Evolutionary conservation across 2,329 filamentous ascomycete genomes (phyloP).

Genomic region (Penicillium brasilianum): DNA sequence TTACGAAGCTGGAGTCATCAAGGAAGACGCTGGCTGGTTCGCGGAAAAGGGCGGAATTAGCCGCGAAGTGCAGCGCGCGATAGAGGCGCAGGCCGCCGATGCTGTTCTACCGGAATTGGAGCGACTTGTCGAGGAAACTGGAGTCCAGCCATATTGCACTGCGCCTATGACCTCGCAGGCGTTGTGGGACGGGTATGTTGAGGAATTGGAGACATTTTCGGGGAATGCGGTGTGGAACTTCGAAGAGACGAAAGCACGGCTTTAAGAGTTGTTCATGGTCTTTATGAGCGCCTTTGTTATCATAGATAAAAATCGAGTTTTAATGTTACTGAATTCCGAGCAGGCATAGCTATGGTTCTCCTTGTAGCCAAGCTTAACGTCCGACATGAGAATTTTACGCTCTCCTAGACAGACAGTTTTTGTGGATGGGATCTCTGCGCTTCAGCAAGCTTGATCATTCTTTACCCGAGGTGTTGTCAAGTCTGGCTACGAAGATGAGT

Average conservation of each 20-base stretch:
- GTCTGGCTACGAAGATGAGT: too few species aligned
- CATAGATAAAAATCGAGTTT: not conserved
- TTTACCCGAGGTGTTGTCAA: too few species aligned
- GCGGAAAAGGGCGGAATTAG: conserved; percentile 12
- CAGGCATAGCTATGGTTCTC: not conserved
- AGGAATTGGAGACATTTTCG: conserved; percentile 11
- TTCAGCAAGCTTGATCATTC: too few species aligned
- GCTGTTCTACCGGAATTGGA: conserved; percentile 19
- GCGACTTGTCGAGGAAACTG: conserved; percentile 10
- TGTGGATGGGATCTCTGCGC: too few species aligned
- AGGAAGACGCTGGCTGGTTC: conserved; percentile 16
- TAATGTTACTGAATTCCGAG: not conserved
- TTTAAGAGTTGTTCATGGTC: not conserved
- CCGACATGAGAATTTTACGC: not conserved
- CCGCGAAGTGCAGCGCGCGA: conserved; percentile 13
- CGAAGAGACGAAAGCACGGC: not conserved
- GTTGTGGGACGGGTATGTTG: conserved; percentile 17
- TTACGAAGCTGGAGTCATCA: conserved; percentile 9
- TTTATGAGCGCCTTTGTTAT: not conserved
- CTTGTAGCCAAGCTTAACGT: not conserved
- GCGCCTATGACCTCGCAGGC: conserved; percentile 23
- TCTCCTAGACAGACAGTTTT: not conserved
- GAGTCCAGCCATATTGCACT: conserved; percentile 15
- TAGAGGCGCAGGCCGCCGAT: conserved; percentile 21
- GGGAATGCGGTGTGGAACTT: not conserved